Conservation (phyloP, 768 basidiomycete genomes). For the Lactifluus pinguis region DNA sequence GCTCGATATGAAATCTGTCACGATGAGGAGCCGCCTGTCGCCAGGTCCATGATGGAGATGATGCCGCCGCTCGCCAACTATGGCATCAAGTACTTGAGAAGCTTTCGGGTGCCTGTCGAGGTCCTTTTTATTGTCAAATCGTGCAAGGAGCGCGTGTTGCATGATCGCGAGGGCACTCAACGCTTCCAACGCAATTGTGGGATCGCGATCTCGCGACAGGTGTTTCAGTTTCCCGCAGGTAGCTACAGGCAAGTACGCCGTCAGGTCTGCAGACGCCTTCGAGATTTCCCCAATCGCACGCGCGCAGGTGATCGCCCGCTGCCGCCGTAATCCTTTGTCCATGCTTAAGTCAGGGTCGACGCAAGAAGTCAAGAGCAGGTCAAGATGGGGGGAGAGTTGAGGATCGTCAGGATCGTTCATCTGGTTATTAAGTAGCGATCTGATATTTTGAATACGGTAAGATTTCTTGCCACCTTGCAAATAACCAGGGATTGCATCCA, state of each 20-base stretch:
- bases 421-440: background rate
- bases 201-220: background rate
- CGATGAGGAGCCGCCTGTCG: background rate
- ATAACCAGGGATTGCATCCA: background rate
- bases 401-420: background rate
- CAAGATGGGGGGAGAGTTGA: background rate
- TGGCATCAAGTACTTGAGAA: background rate
- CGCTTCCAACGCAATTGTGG: background rate
- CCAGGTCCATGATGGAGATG: too few species aligned
- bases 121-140: background rate
- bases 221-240: background rate
- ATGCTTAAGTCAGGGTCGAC: background rate
- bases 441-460: background rate
- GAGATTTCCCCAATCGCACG: slow-evolving; percentile 7
- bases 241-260: background rate
- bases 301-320: slow-evolving; percentile 7
- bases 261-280: background rate
- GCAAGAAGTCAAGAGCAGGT: slow-evolving; percentile 1
- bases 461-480: background rate
- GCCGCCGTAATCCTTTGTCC: slow-evolving; percentile 1
- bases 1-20: background rate
- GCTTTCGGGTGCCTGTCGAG: too few species aligned
- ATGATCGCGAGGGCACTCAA: background rate
- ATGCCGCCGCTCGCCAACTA: background rate
- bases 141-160: background rate